A percentile compares a stretch with the other conserved stretches of the same genome.
Evolutionary conservation across 768 basidiomycete genomes (phyloP).

Genomic region (Mycena metata): DNA sequence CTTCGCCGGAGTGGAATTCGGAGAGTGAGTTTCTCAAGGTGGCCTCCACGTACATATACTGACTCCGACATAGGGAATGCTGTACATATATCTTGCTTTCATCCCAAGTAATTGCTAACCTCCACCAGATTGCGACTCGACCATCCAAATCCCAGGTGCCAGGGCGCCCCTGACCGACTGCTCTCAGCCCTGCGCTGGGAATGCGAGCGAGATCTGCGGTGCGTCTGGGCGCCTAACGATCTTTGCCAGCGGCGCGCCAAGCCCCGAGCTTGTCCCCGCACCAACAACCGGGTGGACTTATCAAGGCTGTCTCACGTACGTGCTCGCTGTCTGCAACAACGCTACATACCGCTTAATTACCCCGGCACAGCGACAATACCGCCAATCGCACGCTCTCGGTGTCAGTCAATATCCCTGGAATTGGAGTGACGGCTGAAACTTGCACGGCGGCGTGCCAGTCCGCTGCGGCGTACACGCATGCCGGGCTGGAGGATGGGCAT

Average conservation of each 20-base stretch:
- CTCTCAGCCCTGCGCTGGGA: slow-evolving; percentile 65
- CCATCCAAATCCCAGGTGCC: slow-evolving; percentile 62
- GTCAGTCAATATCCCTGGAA: slow-evolving; percentile 54
- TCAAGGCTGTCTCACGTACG: slow-evolving; percentile 76
- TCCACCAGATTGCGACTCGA: slow-evolving; percentile 69
- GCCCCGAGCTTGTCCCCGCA: slow-evolving; percentile 62
- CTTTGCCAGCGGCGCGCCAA: slow-evolving; percentile 65
- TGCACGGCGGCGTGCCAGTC: slow-evolving; percentile 63
- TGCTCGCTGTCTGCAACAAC: not conserved
- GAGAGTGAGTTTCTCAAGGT: slow-evolving; percentile 50
- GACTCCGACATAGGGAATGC: slow-evolving; percentile 50
- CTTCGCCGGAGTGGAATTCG: slow-evolving; percentile 77
- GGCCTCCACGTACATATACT: slow-evolving; percentile 11
- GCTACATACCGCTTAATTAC: slow-evolving; percentile 12
- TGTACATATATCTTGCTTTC: slow-evolving; percentile 47
- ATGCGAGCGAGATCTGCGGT: slow-evolving; percentile 68
- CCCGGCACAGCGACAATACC: slow-evolving; percentile 48
- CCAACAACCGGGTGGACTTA: slow-evolving; percentile 65
- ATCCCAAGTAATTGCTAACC: not conserved
- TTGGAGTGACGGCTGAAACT: slow-evolving; percentile 61
- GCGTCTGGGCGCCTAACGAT: slow-evolving; percentile 65
- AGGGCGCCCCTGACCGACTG: slow-evolving; percentile 63
- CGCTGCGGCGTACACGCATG: slow-evolving; percentile 53
- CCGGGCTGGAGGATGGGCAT: slow-evolving; percentile 61
- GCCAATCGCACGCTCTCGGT: slow-evolving; percentile 50